Base-by-base conservation (phyloP, 768 basidiomycete genomes). In the Pleurotus salmoneostramineus region DNA sequence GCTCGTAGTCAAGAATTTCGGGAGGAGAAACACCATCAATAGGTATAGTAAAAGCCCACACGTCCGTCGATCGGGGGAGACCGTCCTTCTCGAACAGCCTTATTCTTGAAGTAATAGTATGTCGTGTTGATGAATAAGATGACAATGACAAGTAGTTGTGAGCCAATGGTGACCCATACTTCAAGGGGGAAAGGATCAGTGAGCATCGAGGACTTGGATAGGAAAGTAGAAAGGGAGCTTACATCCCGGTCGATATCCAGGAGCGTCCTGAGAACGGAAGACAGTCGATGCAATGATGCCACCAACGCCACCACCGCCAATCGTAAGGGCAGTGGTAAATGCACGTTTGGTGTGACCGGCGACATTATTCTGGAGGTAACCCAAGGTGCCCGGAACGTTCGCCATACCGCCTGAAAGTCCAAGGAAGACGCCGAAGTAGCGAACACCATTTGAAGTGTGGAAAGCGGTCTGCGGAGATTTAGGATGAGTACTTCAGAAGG, bases 221-320 rank as follows among this genome's bases (percentile, higher is more conserved):
- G 31, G 32, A 4, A 35, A 27, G 7, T 5, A 45, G n/a, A 11
- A 11, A 12, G 33, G 31, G 7, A 50, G 36, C 50, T 51, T n/a
- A 37, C 50, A 15, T 15, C 50, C 50, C 6, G 32, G 17, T 64
- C 31, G 40, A 37, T 62, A 68, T 63, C 68, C 62, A 3, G 75
- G 75, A 48, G 67, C 69, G 50, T 77, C 74, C 48, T 71, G 40
- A 52, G 74, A 66, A 5, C 71, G 67, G 58, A 66, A 77, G 56
- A 73, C 71, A 34, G 69, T 72, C 4, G 73, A 73, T 5, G 73
- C 73, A 34, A 77, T 65, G 56, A 76, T 72, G 34, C 75, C 75
- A 15, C 74, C 73, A 33, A 76, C 66, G 31, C 75, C 75, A 31
- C 72, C 74, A 51, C 72, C 68, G 0, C 68, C 65, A 44, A 73